Conservation (phyloP, 2,329 filamentous ascomycete species). For the Cryphonectria nitschkei region DNA sequence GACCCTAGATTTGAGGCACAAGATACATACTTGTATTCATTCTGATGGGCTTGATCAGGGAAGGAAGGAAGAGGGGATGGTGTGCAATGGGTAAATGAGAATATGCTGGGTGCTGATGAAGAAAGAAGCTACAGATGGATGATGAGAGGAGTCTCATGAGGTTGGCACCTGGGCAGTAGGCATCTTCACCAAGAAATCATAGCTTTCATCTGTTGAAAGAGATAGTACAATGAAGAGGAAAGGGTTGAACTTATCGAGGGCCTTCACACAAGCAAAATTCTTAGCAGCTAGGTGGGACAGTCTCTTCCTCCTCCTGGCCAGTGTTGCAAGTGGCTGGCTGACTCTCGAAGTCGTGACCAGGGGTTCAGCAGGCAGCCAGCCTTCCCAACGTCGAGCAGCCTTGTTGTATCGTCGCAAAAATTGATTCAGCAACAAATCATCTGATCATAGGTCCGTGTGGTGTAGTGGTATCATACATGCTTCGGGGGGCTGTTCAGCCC, state of each 20-base stretch:
- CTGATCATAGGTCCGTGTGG: background rate
- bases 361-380: background rate
- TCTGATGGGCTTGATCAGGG: too few relatives aligned
- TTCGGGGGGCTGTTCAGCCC: background rate
- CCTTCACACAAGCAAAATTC: background rate
- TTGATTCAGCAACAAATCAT: background rate
- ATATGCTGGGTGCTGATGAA: background rate
- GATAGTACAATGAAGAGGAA: background rate
- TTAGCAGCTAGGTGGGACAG: too few relatives aligned
- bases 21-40: too few relatives aligned
- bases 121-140: background rate
- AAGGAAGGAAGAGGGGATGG: too few relatives aligned
- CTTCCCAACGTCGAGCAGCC: background rate
- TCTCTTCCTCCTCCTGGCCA: background rate
- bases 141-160: background rate
- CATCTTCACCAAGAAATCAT: background rate
- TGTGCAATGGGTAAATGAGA: background rate
- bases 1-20: background rate
- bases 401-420: background rate
- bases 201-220: background rate
- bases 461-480: conserved; percentile 18
- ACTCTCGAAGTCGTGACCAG: background rate
- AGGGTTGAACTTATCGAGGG: background rate
- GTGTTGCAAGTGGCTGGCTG: background rate
- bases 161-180: background rate